Base-by-base conservation (phyloP, 2,329 filamentous ascomycete species). In the Coleophoma eucalyptorum region DNA sequence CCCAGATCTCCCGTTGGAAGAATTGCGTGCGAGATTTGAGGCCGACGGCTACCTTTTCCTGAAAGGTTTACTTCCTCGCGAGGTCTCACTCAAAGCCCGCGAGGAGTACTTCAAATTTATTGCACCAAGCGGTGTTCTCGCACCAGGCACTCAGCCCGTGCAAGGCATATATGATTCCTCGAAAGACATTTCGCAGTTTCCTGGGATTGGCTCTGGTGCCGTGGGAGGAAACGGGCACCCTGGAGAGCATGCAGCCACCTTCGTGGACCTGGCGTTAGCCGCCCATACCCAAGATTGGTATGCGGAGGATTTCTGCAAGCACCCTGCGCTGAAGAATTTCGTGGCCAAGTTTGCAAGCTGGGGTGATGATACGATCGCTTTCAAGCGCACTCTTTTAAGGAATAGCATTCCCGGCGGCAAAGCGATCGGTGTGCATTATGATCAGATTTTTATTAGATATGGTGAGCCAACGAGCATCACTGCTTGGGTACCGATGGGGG, bases 21-120 rank as follows among this genome's bases (percentile, higher is more conserved):
- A 78, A 40, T 67, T 81, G 1, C 70, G 70, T n/a, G 58, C 61
- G 4, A 71, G 74, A 31, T 78, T 72, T 57, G 55, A 71, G 5
- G 61, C 72, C 52, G 72, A 83, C 43, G 79, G 79, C 19, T 82
- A 83, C 55, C 62, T 83, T 26, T 78, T 79, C 49, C 49, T 84
- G 2, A 83, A 82, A 55, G 72, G 73, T 1, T 61, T 83, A 0
- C 64, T 83, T 2, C 79, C 79, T 0, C 73, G 74, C 3, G 63
- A 68, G 2, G 77, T 82, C 48, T 78, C 83, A 1, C 68, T 81
- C 8, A 67, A 69, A 34, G 73, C 75, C 8, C 73, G 80, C 2
- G 66, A 73, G 50, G 64, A 70, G 32, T 84, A 83, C 62, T 84
- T 83, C 61, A 63, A 67, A 3, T 74, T 75, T 41, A 67, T 84